Evolutionary conservation across 2,329 filamentous ascomycete genomes (phyloP), one percentile per base, ranked within the genome.

Genomic region (Botrytis deweyae): DNA sequence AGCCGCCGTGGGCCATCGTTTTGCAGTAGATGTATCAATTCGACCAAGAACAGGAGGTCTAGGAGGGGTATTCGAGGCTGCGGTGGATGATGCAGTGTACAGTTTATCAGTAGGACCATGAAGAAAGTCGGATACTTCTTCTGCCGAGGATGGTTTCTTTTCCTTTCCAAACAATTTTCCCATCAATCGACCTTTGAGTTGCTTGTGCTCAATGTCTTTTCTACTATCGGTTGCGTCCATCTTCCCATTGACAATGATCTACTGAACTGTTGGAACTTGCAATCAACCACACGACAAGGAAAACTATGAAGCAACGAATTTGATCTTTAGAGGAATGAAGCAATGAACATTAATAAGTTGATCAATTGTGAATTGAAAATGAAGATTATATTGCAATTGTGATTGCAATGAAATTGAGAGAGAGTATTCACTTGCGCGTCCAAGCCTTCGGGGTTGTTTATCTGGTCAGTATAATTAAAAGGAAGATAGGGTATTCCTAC

Each of bases 101-200:
- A 90, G 82, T 74, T 84, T 86, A 81, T 91, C 88, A 74, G 87
- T 82, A 55, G 85, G 83, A 74, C 87, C 87, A 78, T 85, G 86
- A 70, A 91, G 84, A 81, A 91, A 91, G 76, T 87, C 86, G 79
- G 90, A 86, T 75, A 91, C 84, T 68, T 88, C 86, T 77, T 83
- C 83, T 61, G 82, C 82, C 20, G 82, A 82, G 69, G 80, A 77
- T 49, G 78, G 78, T 67, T 73, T 68, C 64, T 73, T 68, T 78
- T 75, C 78, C 73, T 80, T 82, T 6, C 61, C 65, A 64, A 81
- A 79, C 2, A 91, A 83, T 71, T 78, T 80, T 77, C 89, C 89
- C 86, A 91, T 91, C 65, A 91, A 82, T 75, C 89, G 88, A 78
- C 73, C 75, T n/a, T 74, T 74, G 44, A 58, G 65, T n/a, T 70